Evolutionary conservation across 805 yeast genomes (phyloP).

Genomic region (Ogataea siamensis): DNA sequence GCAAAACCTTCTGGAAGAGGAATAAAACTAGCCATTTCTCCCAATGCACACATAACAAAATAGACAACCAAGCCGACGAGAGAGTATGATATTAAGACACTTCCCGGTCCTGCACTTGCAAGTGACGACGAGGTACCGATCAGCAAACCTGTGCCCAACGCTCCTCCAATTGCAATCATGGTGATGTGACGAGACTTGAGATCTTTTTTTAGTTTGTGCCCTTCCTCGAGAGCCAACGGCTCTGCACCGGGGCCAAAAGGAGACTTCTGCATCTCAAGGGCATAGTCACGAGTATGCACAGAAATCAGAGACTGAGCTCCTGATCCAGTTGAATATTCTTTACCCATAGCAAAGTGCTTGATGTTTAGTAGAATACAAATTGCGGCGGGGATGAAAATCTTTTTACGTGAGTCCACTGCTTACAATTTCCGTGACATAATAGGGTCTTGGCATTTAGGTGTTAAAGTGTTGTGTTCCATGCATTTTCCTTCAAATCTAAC

Average conservation of each 20-base stretch:
- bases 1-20: constrained; percentile 57
- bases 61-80: constrained; percentile 70
- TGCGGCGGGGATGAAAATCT: background rate
- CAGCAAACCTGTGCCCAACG: constrained; percentile 76
- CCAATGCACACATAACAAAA: constrained; percentile 57
- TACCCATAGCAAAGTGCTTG: background rate
- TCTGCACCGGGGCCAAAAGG: constrained; percentile 22
- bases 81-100: constrained; percentile 60
- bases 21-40: constrained; percentile 55
- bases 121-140: constrained; percentile 76
- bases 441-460: background rate
- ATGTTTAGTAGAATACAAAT: background rate
- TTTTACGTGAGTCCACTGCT: background rate
- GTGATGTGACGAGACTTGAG: constrained; percentile 51
- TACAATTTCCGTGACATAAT: constrained; percentile 2
- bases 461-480: background rate
- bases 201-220: constrained; percentile 44
- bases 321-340: constrained; percentile 14
- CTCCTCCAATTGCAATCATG: constrained; percentile 78
- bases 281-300: constrained; percentile 44
- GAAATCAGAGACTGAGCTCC: constrained; percentile 22
- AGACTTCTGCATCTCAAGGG: constrained; percentile 45
- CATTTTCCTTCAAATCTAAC: background rate
- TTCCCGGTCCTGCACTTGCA: constrained; percentile 67
- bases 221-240: constrained; percentile 41